Conservation (phyloP, 1,139 yeast genomes). For the Taphrina sp. region DNA sequence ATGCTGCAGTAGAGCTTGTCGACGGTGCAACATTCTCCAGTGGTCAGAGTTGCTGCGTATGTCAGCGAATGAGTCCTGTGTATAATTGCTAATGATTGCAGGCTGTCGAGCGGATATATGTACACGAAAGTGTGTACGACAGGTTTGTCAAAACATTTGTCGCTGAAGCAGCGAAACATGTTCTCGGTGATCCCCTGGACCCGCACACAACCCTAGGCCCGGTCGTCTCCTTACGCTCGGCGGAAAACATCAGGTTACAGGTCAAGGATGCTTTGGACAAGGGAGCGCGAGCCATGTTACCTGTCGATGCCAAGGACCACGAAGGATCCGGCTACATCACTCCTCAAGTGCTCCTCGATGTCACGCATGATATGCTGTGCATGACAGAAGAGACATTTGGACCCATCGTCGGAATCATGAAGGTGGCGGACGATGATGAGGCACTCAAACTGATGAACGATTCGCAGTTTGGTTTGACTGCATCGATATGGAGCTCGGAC, state of each 20-base stretch:
- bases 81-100: conserved; percentile 91
- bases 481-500: conserved; percentile 80
- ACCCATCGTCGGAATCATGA: conserved; percentile 76
- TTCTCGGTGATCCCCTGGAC: conserved; percentile 72
- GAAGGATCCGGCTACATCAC: conserved; percentile 83
- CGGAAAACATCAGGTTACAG: conserved; percentile 66
- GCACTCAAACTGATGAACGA: conserved; percentile 79
- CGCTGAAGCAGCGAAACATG: conserved; percentile 50
- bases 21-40: conserved; percentile 78
- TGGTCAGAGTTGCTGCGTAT: conserved; percentile 86
- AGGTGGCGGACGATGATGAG: conserved; percentile 62
- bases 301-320: conserved; percentile 54
- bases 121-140: conserved; percentile 68
- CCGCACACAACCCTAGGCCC: conserved; percentile 72
- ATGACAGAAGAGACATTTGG: conserved; percentile 93
- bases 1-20: conserved; percentile 81
- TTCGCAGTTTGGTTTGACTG: conserved; percentile 88
- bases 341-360: conserved; percentile 83
- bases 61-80: conserved; percentile 45
- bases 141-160: conserved; percentile 62
- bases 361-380: conserved; percentile 70
- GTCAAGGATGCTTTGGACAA: conserved; percentile 66
- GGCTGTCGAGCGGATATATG: conserved; percentile 78
- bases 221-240: conserved; percentile 70
- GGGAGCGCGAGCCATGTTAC: conserved; percentile 68